phyloP scores from a whole-genome alignment of 1,139 yeast genomes.

The Blastobotrys illinoisensis region DNA sequence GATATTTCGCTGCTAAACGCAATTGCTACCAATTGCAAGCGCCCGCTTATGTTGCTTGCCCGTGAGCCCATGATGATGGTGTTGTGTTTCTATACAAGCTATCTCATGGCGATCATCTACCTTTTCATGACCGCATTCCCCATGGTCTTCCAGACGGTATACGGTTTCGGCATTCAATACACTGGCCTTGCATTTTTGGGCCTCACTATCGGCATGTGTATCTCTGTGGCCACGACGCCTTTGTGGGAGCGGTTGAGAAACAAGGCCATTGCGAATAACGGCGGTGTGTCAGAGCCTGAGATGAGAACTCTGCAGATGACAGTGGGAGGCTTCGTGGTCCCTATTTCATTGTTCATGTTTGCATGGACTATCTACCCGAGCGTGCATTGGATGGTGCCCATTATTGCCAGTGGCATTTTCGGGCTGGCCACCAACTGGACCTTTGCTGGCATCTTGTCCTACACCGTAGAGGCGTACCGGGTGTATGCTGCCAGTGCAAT shows the following conservation, averaged over 20 bases:
- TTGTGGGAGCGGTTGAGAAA: slow-evolving; percentile 16
- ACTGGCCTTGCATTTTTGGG: slow-evolving; percentile 53
- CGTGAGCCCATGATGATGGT: slow-evolving; percentile 58
- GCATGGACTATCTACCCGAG: slow-evolving; percentile 66
- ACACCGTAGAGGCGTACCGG: slow-evolving; percentile 8
- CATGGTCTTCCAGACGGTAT: slow-evolving; percentile 45
- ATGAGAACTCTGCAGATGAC: slow-evolving; percentile 46
- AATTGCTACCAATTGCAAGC: slow-evolving; percentile 48
- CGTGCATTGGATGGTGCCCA: slow-evolving; percentile 79
- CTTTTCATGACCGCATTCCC: slow-evolving; percentile 62
- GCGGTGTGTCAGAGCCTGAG: slow-evolving; percentile 44
- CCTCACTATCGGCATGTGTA: slow-evolving; percentile 40
- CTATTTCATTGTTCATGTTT: slow-evolving; percentile 59
- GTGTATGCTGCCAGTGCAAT: slow-evolving; percentile 8
- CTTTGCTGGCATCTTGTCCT: slow-evolving; percentile 5
- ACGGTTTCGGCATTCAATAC: slow-evolving; percentile 35
- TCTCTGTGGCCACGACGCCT: slow-evolving; percentile 21
- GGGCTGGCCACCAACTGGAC: slow-evolving; percentile 8
- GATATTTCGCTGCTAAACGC: slow-evolving; percentile 36
- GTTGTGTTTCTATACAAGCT: slow-evolving; percentile 57
- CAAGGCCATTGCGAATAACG: slow-evolving; percentile 19
- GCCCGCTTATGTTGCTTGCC: slow-evolving; percentile 47
- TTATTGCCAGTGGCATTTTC: slow-evolving; percentile 33
- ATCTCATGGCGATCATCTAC: slow-evolving; percentile 54
- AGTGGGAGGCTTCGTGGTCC: slow-evolving; percentile 43